These are phyloP conservation scores for Monosporascus sp. DNA, from an alignment of 2,329 filamentous ascomycete species.

Conservation along the genomic window DNA sequence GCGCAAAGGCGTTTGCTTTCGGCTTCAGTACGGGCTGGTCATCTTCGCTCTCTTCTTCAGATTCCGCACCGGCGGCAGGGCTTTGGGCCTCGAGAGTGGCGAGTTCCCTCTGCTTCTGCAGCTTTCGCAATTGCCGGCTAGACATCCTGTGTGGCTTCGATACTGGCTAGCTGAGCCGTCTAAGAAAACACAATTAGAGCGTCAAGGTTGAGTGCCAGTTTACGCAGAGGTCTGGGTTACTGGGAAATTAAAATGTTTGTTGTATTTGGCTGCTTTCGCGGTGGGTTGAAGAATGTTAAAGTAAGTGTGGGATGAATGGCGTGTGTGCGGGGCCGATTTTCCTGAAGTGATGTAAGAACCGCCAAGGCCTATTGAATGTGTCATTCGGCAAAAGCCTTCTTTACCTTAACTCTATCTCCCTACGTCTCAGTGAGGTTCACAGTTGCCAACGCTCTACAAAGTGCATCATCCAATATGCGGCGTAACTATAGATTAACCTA, in stretches of 20 bases:
- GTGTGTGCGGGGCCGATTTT: background rate
- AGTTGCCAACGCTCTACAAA: too few species aligned
- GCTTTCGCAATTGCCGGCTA: slow-evolving; percentile 26
- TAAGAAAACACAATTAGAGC: too few species aligned
- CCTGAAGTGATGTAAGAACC: background rate
- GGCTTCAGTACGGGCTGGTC: slow-evolving; percentile 31
- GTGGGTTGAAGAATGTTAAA: too few species aligned
- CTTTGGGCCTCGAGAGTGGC: slow-evolving; percentile 31
- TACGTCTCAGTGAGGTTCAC: too few species aligned
- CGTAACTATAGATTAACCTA: too few species aligned
- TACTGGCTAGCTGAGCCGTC: too few species aligned
- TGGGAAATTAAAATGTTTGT: too few species aligned
- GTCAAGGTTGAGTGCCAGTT: too few species aligned
- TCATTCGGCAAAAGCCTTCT: background rate
- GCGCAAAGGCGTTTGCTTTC: slow-evolving; percentile 42
- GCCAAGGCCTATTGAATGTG: background rate
- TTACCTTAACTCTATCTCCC: background rate
- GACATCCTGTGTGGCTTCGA: slow-evolving; percentile 19
- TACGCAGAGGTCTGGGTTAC: too few species aligned
- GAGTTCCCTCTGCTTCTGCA: slow-evolving; percentile 43
- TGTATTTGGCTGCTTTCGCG: too few species aligned
- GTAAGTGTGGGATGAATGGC: too few species aligned
- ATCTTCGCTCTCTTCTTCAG: slow-evolving; percentile 21
- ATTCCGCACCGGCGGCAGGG: slow-evolving; percentile 32
- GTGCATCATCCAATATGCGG: too few species aligned